Base-by-base conservation (phyloP, 352 stramenopile species). In the Globisporangium middletonii region DNA sequence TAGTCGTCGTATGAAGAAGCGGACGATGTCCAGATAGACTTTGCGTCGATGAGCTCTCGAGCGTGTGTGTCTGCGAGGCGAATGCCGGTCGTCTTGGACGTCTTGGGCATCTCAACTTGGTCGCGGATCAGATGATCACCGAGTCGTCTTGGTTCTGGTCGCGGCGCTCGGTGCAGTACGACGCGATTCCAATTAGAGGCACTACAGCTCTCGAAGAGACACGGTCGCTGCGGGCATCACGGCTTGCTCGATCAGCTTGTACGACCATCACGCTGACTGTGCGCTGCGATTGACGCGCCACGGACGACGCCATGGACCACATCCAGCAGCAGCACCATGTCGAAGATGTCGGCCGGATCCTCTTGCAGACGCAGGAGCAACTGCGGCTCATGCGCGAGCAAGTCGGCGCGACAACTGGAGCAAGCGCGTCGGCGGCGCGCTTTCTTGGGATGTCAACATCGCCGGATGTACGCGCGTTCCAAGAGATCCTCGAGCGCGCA, bases 321-420 rank as follows among this genome's bases (percentile, higher is more conserved):
- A 48, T 94, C 19, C 69, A 89, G 56, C 79, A 94, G 55, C 79
- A 88, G 47, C 77, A 92, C 53, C 84, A 94, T 59, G 76, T 88
- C 9, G 82, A 94, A 50, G 84, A 94, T 69, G 80, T 94, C 27
- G 84, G 82, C 0, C 75, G 84, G 50, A 82, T 94, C 50, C 60
- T 94, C 18, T 57, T 94, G 53, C 78, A 94, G 68, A 90, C 83
- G 15, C 81, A 94, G 63, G 78, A 94, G 43, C 78, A 94, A 28
- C 66, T 94, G 26, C 78, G 79, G 16, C 69, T 78, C 35, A 82
- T 94, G 57, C 74, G 81, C 23, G 81, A 91, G 66, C 73, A 90
- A 45, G 78, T 94, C 65, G 71, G 69, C 4, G 63, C 64, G 2
- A 63, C 64, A n/a, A 67, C 75, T 9, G 59, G 53, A 9, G 47